These are phyloP conservation scores for Pilatotrama ljubarskyi DNA, from an alignment of 768 basidiomycete genomes.

Conservation along the genomic window DNA sequence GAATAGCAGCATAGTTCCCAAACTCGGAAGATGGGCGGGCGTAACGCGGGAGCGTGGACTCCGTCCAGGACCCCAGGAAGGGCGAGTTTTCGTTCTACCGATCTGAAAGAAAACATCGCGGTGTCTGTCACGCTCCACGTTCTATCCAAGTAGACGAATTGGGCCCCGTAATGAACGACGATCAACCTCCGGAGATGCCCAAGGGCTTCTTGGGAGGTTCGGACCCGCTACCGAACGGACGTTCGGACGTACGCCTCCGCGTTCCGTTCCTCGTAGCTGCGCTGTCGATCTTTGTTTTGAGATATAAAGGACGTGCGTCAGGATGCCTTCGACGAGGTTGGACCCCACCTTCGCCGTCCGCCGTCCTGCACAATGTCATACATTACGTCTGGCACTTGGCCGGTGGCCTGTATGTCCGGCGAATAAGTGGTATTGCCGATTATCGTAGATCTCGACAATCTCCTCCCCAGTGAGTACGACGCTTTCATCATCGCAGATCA, in stretches of 20 bases:
- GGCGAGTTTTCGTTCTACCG: not conserved
- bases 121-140: constrained; percentile 2
- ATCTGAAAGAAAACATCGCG: too few species aligned
- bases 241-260: constrained; percentile 13
- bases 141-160: not conserved
- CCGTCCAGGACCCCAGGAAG: constrained; percentile 5
- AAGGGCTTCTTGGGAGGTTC: not conserved
- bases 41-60: not conserved
- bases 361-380: not conserved
- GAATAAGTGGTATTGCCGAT: constrained; percentile 15
- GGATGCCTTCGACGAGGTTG: not conserved
- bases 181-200: constrained; percentile 8
- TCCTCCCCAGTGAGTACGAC: not conserved
- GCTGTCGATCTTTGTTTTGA: constrained; percentile 13
- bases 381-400: constrained; percentile 3
- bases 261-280: constrained; percentile 3
- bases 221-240: not conserved
- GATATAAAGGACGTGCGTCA: constrained; percentile 8
- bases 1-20: not conserved
- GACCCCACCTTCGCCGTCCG: not conserved
- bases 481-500: not conserved
- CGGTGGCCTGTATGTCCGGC: not conserved
- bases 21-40: not conserved
- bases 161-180: not conserved
- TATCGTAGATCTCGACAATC: not conserved